These are phyloP conservation scores for Emmonsiellopsis sp. DNA, from an alignment of 2,329 filamentous ascomycete genomes.

Conservation along the genomic window DNA sequence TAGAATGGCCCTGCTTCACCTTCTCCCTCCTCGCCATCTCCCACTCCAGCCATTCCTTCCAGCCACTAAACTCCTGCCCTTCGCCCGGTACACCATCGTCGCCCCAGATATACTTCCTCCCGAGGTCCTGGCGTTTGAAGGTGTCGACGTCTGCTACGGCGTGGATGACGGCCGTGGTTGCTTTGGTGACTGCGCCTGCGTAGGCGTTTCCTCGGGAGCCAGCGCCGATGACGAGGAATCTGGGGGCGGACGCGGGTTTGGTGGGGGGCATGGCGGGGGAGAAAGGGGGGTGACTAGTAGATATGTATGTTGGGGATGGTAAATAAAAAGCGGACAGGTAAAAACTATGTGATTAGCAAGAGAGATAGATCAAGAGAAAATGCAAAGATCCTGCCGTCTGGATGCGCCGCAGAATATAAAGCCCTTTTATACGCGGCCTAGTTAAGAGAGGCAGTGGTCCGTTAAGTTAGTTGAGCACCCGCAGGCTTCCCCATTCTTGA, in stretches of 20 bases:
- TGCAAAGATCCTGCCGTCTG: too few relatives aligned
- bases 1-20: constrained; percentile 32
- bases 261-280: background rate
- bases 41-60: constrained; percentile 66
- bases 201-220: constrained; percentile 71
- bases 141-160: constrained; percentile 73
- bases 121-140: constrained; percentile 67
- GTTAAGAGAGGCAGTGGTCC: too few relatives aligned
- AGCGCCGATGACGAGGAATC: constrained; percentile 72
- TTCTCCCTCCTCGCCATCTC: constrained; percentile 54
- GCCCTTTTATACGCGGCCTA: too few relatives aligned
- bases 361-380: too few relatives aligned
- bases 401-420: too few relatives aligned
- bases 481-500: too few relatives aligned
- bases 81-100: constrained; percentile 34
- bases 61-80: constrained; percentile 62
- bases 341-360: background rate
- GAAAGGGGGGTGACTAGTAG: background rate
- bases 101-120: constrained; percentile 64
- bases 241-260: constrained; percentile 30
- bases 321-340: background rate
- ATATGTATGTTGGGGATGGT: too few relatives aligned
- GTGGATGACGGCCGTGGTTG: constrained; percentile 58
- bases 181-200: constrained; percentile 55
- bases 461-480: too few relatives aligned